Base-by-base conservation (phyloP, 805 yeast genomes). In the Candida glaebosa region DNA sequence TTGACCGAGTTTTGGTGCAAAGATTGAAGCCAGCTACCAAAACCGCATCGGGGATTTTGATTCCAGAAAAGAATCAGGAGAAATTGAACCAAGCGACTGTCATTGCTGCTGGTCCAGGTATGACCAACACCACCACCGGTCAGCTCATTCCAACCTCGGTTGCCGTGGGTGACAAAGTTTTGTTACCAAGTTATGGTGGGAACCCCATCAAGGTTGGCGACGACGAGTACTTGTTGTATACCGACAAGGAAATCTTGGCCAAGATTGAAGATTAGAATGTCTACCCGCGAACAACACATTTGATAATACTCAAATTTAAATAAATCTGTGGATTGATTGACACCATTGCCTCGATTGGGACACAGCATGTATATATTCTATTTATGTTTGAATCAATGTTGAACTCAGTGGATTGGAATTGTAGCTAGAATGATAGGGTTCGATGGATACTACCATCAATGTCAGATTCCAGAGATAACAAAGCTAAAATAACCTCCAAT, bases 1-100 rank as follows among this genome's bases (percentile, higher is more conserved):
- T 93, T 54, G 98, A 93, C 82, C 85, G 99, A 72, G 91, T 93
- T 47, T 80, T 93, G 49, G 96, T 93, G 48, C 97, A 90, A 75
- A 86, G 97, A 69, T 70, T 84, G 61, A 89, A 88, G 76, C 95
- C 96, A 45, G 84, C 87, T 60, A 77, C 91, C 52, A 78, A 89
- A 74, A 90, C 98, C 45, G 85, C 96, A 43, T 82, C 93, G 34
- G 98, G 98, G 60, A 79, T 90, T 58, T 87, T 81, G 70, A 84
- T 90, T 53, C 98, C 98, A 48, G 97, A 90, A 71, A 89, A 89
- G 77, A 90, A 91, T 75, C 95, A 84, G 56, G 91, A 87, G 65
- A 93, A 91, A 73, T 79, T 89, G 60, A 87, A 87, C 75, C 86
- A 88, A 69, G 99, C 90, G 47, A 82, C 82, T 42, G 98, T 91